These are phyloP conservation scores for Blastocystis sp. DNA, from an alignment of 352 stramenopile species.

Conservation along the genomic window DNA sequence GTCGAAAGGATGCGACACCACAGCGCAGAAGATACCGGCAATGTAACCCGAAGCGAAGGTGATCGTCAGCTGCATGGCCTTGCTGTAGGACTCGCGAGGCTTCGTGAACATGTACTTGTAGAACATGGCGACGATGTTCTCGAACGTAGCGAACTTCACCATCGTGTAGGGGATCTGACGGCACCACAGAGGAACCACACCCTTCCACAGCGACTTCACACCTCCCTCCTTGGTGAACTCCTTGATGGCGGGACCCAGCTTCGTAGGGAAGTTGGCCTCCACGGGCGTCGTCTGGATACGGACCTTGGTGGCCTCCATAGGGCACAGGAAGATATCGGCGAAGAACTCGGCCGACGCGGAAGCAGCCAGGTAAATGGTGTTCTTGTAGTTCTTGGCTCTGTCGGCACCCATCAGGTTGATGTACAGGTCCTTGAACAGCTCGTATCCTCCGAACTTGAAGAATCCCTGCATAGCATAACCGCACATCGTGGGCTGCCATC, in stretches of 20 bases:
- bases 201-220: conserved; percentile 58
- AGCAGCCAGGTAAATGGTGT: conserved; percentile 75
- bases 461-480: conserved; percentile 74
- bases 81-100: conserved; percentile 77
- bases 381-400: conserved; percentile 80
- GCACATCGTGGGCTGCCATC: conserved; percentile 77
- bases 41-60: conserved; percentile 94
- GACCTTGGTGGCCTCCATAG: conserved; percentile 86
- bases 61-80: conserved; percentile 83
- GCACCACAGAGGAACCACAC: conserved; percentile 70
- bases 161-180: conserved; percentile 96
- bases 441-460: conserved; percentile 84
- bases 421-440: conserved; percentile 88
- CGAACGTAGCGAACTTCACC: conserved; percentile 96
- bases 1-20: conserved; percentile 96
- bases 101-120: conserved; percentile 67
- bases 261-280: conserved; percentile 72
- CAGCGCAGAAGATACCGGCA: conserved; percentile 92
- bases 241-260: conserved; percentile 72
- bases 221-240: conserved; percentile 71
- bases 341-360: conserved; percentile 84
- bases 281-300: conserved; percentile 77
- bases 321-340: conserved; percentile 79
- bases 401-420: conserved; percentile 76
- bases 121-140: conserved; percentile 64